Evolutionary conservation across 805 yeast species (phyloP).

Genomic region (Metschnikowia aberdeeniae): DNA sequence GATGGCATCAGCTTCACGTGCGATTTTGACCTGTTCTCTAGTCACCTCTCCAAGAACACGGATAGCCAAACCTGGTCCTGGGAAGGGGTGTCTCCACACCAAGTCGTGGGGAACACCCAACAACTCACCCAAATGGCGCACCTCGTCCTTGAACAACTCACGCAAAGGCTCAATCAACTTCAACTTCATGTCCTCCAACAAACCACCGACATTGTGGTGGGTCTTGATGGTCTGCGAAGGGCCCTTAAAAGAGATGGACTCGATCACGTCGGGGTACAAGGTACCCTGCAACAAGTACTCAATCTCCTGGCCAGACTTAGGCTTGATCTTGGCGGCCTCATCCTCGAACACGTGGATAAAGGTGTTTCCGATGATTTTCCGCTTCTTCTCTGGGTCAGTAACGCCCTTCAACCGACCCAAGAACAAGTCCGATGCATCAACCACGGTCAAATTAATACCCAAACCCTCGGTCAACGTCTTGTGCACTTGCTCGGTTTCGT

Average conservation of each 20-base stretch:
- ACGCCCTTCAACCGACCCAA: constrained; percentile 83
- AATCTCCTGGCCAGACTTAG: constrained; percentile 83
- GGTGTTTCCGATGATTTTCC: constrained; percentile 97
- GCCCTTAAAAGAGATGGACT: constrained; percentile 97
- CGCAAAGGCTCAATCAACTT: constrained; percentile 97
- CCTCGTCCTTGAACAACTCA: constrained; percentile 98
- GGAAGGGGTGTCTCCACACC: constrained; percentile 99
- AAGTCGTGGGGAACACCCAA: constrained; percentile 94
- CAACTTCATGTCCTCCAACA: constrained; percentile 96
- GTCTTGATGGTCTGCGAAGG: constrained; percentile 99
- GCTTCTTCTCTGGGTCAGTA: constrained; percentile 97
- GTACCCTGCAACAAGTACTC: constrained; percentile 96
- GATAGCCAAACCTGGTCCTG: constrained; percentile 99
- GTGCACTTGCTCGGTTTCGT: constrained; percentile 88
- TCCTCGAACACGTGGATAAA: constrained; percentile 96
- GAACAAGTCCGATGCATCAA: constrained; percentile 91
- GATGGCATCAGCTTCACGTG: constrained; percentile 94
- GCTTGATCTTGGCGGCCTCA: constrained; percentile 88
- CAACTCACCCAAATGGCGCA: constrained; percentile 90
- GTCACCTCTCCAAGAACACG: constrained; percentile 97
- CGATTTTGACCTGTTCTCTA: constrained; percentile 87
- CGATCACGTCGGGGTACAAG: constrained; percentile 96
- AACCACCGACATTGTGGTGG: constrained; percentile 98
- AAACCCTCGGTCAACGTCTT: constrained; percentile 87
- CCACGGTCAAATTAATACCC: constrained; percentile 90